Base-by-base conservation (phyloP, 129 eudicot species). In the Rutidosis leptorrhynchoides region DNA sequence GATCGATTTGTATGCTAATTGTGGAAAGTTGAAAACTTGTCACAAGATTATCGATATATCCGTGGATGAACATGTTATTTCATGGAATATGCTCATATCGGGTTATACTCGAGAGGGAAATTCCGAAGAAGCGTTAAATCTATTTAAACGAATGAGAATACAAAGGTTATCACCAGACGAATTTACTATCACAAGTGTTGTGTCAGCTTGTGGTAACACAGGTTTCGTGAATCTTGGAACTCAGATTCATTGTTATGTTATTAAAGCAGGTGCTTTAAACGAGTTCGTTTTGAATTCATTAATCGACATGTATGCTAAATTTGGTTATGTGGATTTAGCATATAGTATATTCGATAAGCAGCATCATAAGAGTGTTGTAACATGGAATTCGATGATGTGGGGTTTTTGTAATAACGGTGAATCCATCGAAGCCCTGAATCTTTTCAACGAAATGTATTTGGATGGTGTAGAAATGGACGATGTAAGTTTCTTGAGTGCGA, bases 331-430 rank as follows among this genome's bases (percentile, higher is more conserved):
- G 20, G 79, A 79, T 61, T 75, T 81, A 40, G 83, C 95, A 5
- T 59, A 67, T 71, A 63, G 26, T 56, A 55, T 89, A 65, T 89
- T 89, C 53, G 42, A 62, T 29, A 73, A 67, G 40, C 53, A 45
- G 65, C 72, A 54, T 62, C 27, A 49, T 33, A 72, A 53, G 72
- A 74, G 84, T 45, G 83, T 83, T 19, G 84, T 89, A 24, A 75
- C 88, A 40, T 86, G 96, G 96, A 89, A 86, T 62, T 83, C 86
- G 37, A 89, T 89, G 88, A 83, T 89, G 61, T 81, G 90, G 73
- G 90, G 95, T 40, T 80, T 83, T 59, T 69, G 76, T 75, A 85
- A 86, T 42, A 86, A 86, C 32, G 95, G 90, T 0, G 52, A 65
- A 29, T 79, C 73, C 0, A 17, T 52, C 6, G 82, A 83, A 63